A percentile compares a stretch with the other conserved stretches of the same genome.
These are phyloP conservation scores for Diplodia intermedia DNA, from an alignment of 2,329 filamentous ascomycete species.

Conservation along the genomic window DNA sequence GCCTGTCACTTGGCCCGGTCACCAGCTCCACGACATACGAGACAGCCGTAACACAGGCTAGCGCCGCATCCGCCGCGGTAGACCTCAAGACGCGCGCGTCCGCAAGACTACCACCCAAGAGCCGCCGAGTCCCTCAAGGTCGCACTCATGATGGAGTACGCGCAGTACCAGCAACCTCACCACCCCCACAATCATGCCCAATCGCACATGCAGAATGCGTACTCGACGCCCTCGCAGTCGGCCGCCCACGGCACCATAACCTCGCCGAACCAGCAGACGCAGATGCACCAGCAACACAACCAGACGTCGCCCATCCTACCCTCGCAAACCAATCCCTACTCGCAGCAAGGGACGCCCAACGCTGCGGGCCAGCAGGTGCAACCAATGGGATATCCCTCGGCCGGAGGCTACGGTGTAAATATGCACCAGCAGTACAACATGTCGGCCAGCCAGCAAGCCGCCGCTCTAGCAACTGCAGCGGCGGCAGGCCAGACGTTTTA, in stretches of 20 bases:
- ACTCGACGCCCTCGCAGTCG: constrained; percentile 45
- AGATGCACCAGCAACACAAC: constrained; percentile 65
- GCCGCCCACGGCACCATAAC: constrained; percentile 61
- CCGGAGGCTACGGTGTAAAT: constrained; percentile 70
- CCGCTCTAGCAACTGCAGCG: constrained; percentile 92
- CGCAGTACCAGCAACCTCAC: constrained; percentile 57
- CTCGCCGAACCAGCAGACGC: constrained; percentile 72
- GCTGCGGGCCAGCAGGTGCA: constrained; percentile 64
- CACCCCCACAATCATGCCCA: constrained; percentile 52
- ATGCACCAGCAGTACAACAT: constrained; percentile 85
- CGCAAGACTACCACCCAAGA: constrained; percentile 2
- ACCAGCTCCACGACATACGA: constrained; percentile 36
- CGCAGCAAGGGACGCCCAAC: constrained; percentile 70
- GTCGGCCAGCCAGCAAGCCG: constrained; percentile 77
- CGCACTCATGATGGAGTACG: constrained; percentile 55
- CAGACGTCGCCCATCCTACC: constrained; percentile 82
- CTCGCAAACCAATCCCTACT: constrained; percentile 67
- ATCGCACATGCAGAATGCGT: constrained; percentile 48
- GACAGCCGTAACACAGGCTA: constrained; percentile 39
- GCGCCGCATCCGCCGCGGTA: constrained; percentile 47
- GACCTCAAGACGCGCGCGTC: constrained; percentile 31
- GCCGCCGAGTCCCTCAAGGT: constrained; percentile 15
- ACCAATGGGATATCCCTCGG: constrained; percentile 81
- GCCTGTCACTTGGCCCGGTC: constrained; percentile 34
- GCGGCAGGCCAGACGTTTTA: constrained; percentile 82